Evolutionary conservation across 345 rosid species (phyloP).

Genomic region (Eucalyptus shirleyi): DNA sequence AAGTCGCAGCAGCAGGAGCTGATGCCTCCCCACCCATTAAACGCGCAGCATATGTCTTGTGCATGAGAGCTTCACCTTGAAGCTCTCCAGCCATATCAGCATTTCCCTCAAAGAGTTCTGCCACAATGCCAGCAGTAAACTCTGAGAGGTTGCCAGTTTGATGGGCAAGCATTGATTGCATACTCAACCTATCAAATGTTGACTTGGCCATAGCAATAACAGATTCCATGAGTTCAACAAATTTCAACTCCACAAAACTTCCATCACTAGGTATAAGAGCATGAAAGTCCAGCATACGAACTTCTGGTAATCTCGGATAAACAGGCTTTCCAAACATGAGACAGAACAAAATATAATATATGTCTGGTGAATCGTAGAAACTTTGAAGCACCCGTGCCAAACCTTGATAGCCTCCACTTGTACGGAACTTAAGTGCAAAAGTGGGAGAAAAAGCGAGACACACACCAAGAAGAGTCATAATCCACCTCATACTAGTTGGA

Average conservation of each 20-base stretch:
- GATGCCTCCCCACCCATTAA: constrained; percentile 99
- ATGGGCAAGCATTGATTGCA: constrained; percentile 84
- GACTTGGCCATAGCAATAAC: constrained; percentile 90
- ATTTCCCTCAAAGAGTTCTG: constrained; percentile 89
- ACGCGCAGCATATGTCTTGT: constrained; percentile 98
- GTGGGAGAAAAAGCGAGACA: constrained; percentile 91
- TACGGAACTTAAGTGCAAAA: constrained; percentile 85
- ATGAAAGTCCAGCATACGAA: constrained; percentile 99
- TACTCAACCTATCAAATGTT: constrained; percentile 82
- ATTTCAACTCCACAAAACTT: constrained; percentile 66
- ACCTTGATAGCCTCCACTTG: constrained; percentile 94
- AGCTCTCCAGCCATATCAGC: constrained; percentile 93
- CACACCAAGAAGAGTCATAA: constrained; percentile 97
- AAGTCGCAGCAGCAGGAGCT: constrained; percentile 97
- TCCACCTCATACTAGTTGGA: constrained; percentile 99
- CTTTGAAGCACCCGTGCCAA: constrained; percentile 82
- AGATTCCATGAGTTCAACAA: constrained; percentile 89
- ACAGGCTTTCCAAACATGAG: constrained; percentile 93
- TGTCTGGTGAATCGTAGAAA: constrained; percentile 97
- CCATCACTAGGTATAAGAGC: constrained; percentile 92
- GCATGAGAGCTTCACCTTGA: constrained; percentile 99
- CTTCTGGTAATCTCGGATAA: constrained; percentile 97
- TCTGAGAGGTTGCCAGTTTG: constrained; percentile 90
- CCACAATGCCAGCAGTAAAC: constrained; percentile 78
- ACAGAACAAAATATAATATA: constrained; percentile 92